Percentiles rank a stretch among this genome's conserved stretches.
Evolutionary conservation across 2,329 filamentous ascomycete genomes (phyloP).

Genomic region (Nannizzia gypsea): DNA sequence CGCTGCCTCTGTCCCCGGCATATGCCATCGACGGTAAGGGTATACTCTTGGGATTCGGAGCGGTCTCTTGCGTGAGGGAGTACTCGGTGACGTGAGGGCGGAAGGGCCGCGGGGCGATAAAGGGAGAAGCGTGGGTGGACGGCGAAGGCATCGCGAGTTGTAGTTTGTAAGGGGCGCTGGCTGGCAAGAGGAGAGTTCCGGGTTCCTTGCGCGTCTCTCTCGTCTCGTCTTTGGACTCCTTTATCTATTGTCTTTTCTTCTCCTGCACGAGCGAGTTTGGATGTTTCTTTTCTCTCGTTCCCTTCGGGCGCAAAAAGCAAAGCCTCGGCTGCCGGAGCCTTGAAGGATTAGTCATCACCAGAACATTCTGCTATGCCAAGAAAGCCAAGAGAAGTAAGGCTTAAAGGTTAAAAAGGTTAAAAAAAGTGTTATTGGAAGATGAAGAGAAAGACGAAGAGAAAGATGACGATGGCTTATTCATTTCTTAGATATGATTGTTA

Average conservation of each 20-base stretch:
- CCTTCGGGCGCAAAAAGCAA: neutral
- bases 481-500: too few species aligned
- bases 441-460: too few species aligned
- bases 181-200: too few species aligned
- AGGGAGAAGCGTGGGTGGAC: slow-evolving; percentile 44
- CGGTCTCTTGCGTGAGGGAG: slow-evolving; percentile 14
- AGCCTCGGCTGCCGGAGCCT: neutral
- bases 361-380: neutral
- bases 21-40: neutral
- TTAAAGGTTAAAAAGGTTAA: neutral
- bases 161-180: neutral
- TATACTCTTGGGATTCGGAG: too few species aligned
- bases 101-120: slow-evolving; percentile 32
- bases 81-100: slow-evolving; percentile 18
- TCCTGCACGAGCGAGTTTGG: neutral
- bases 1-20: neutral
- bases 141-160: slow-evolving; percentile 40
- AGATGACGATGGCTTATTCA: too few species aligned
- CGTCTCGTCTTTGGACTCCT: neutral
- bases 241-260: neutral
- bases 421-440: too few species aligned
- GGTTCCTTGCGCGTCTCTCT: neutral
- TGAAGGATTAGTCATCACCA: neutral
- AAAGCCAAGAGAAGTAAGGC: neutral
- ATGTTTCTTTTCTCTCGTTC: neutral